phyloP scores from a whole-genome alignment of 345 rosid species.

The Euphorbia tirucalli region DNA sequence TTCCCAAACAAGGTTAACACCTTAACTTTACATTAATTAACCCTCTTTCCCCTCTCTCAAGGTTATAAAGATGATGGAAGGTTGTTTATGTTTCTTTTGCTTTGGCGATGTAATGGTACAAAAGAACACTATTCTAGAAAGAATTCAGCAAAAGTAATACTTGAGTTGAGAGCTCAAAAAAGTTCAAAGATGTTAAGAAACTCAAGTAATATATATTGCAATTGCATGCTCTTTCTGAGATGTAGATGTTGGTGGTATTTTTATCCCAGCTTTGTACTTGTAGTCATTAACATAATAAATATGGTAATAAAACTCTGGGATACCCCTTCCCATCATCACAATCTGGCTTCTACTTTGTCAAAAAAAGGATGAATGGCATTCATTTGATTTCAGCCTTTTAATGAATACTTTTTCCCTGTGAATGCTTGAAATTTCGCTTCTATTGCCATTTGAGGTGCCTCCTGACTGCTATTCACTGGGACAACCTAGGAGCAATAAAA shows the following conservation, averaged over 20 bases:
- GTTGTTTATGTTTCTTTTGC: no score
- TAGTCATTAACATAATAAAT: background rate
- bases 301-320: background rate
- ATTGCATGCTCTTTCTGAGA: background rate
- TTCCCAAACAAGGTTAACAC: no score
- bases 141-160: no score
- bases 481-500: constrained; percentile 29
- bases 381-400: constrained; percentile 31
- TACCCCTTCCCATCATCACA: background rate
- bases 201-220: no score
- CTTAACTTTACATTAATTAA: no score
- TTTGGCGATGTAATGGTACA: no score
- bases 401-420: constrained; percentile 62
- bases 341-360: background rate
- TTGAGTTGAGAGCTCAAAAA: no score
- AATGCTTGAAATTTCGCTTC: constrained; percentile 57
- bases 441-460: constrained; percentile 27
- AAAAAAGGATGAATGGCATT: background rate
- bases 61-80: no score
- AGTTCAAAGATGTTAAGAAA: no score
- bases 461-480: constrained; percentile 31
- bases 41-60: no score
- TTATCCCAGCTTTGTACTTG: background rate
- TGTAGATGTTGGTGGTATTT: background rate
- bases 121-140: no score